Percentiles rank a stretch among this genome's conserved stretches.
Evolutionary conservation across 495 filamentous ascomycete species (phyloP).

Genomic region (Evernia prunastri): DNA sequence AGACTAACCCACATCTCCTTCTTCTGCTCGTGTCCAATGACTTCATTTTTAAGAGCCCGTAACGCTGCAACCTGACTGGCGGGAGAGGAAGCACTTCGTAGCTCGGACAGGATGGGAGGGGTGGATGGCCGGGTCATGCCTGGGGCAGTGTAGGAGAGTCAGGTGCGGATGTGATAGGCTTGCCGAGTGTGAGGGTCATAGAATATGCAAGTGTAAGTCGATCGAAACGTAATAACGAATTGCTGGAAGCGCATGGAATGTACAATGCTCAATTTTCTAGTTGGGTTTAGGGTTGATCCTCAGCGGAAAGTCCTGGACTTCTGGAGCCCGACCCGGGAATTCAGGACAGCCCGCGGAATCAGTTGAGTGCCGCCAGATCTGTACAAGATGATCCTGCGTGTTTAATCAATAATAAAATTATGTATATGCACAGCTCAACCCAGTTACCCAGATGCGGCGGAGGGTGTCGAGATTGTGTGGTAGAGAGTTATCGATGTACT

Average conservation of each 20-base stretch:
- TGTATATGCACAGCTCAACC: neutral
- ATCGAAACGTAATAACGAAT: slow-evolving; percentile 13
- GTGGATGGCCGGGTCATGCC: slow-evolving; percentile 43
- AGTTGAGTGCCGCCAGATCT: neutral
- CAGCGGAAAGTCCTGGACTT: neutral
- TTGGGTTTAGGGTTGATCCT: neutral
- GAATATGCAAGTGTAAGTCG: slow-evolving; percentile 11
- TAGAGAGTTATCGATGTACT: neutral
- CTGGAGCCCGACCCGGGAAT: neutral
- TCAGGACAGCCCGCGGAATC: neutral
- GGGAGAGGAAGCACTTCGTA: slow-evolving; percentile 53
- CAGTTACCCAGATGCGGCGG: neutral
- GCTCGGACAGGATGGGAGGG: slow-evolving; percentile 54
- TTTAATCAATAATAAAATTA: neutral
- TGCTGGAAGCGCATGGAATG: slow-evolving; percentile 9
- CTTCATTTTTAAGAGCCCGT: slow-evolving; percentile 73
- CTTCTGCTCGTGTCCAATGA: slow-evolving; percentile 79
- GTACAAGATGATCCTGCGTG: neutral
- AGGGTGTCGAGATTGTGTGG: neutral
- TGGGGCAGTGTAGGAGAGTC: slow-evolving; percentile 6
- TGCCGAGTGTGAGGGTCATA: slow-evolving; percentile 17
- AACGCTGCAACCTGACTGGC: slow-evolving; percentile 59
- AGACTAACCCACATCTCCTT: slow-evolving; percentile 68
- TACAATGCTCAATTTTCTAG: neutral
- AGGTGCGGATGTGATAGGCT: slow-evolving; percentile 24